phyloP scores from a whole-genome alignment of 305 asterid species.

The Salvia sclarea region DNA sequence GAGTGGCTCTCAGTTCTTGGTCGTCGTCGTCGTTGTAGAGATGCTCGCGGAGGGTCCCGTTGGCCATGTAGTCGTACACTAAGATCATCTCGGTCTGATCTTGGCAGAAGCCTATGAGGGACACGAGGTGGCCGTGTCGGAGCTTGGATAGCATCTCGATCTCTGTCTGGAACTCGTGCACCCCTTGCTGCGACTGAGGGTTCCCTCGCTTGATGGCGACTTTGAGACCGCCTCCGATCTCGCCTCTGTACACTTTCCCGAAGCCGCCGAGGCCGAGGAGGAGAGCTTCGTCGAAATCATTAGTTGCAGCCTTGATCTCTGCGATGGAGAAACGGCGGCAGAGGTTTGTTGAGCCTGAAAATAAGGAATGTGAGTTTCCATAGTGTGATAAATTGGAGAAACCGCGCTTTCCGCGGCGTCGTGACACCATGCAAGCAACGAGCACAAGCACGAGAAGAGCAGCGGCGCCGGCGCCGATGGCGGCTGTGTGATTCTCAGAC shows the following conservation, averaged over 20 bases:
- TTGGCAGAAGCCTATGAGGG: slow-evolving; percentile 78
- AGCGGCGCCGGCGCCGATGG: slow-evolving; percentile 59
- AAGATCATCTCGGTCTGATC: slow-evolving; percentile 87
- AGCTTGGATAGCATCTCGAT: slow-evolving; percentile 87
- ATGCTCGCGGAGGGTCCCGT: slow-evolving; percentile 82
- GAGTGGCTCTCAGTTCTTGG: slow-evolving; percentile 47
- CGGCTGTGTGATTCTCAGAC: slow-evolving; percentile 36
- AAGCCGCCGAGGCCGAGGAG: slow-evolving; percentile 83
- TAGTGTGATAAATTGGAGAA: slow-evolving; percentile 65
- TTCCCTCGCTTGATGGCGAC: slow-evolving; percentile 84
- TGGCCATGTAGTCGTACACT: slow-evolving; percentile 79
- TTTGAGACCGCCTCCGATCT: slow-evolving; percentile 61
- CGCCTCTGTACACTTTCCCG: slow-evolving; percentile 79
- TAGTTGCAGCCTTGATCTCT: slow-evolving; percentile 74
- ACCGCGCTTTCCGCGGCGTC: no score
- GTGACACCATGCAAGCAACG: slow-evolving; percentile 36
- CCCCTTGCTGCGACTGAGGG: slow-evolving; percentile 70
- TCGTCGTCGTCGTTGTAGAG: slow-evolving; percentile 58
- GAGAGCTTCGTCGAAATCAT: slow-evolving; percentile 63
- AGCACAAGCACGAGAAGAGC: slow-evolving; percentile 51
- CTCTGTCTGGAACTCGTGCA: slow-evolving; percentile 83
- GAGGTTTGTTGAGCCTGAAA: slow-evolving; percentile 36
- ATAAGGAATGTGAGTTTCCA: slow-evolving; percentile 64
- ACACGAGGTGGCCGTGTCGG: slow-evolving; percentile 83
- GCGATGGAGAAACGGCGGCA: slow-evolving; percentile 79